Base-by-base conservation (phyloP, 2,329 filamentous ascomycete genomes). In the Paraphoma sp. region DNA sequence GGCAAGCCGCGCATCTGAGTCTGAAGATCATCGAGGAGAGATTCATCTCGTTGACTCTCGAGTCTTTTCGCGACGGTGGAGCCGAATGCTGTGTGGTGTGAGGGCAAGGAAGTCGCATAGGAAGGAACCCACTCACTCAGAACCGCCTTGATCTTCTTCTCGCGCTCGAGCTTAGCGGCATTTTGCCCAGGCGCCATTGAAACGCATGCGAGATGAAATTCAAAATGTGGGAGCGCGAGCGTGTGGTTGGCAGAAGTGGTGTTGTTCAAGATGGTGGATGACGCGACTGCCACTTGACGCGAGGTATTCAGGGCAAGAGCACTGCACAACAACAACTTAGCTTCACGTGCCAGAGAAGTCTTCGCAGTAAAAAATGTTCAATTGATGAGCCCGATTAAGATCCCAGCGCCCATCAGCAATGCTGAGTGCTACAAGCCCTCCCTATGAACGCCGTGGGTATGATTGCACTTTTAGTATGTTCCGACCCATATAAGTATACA, bases 1-100 rank as follows among this genome's bases (percentile, higher is more conserved):
- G 71, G 75, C 2, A 78, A 76, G 7, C 72, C 74, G 33, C 80
- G 74, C 29, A 85, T 73, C 16, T 84, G 77, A 1, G 69, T 53
- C 30, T 76, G 70, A 0, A 85, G 70, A 3, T 77, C 67, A 14
- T 69, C 63, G 11, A 71, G 48, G 1, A 76, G 61, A 1, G 69
- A 56, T 10, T 59, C 23, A 40, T 73, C 68, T 18, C 30, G 46
- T 7, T 53, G 42, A 10, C 53, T 41, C 12, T 66, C 55, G 51
- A 76, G 49, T 45, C 71, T 71, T 18, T 57, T 57, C 28, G 53
- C 36, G 53, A 78, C 65, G 6, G 17, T 63, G 38, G 66, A 62
- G 11, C 74, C 72, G 55, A 78, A 78, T 18, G 65, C 76, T 78
- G 50, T 23, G 48, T 38, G 31, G 18, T 45, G 60, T 70, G 17